Evolutionary conservation across 2,329 filamentous ascomycete genomes (phyloP), one percentile per base, ranked within the genome.

Genomic region (Sphaceloma murrayae): DNA sequence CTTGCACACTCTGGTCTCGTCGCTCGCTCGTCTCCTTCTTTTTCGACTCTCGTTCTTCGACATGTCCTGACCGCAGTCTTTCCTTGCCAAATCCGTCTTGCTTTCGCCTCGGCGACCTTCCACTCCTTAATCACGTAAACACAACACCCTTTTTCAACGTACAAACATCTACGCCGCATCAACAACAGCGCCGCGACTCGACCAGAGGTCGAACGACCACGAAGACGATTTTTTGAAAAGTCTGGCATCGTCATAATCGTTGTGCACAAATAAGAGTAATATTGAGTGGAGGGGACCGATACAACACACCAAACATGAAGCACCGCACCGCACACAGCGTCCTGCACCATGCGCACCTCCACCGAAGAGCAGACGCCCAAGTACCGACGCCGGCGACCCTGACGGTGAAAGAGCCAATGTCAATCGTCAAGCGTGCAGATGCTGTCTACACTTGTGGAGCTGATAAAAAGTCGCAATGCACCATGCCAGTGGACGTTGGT

Each of bases 401-500:
- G 40, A 43, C 40, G n/a, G 24, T 34, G 19, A 27, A 45, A 13
- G 30, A 45, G 22, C 42, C 42, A n/a, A 30, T 32, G 6, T 34
- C 42, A 21, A 22, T 45, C 11, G 31, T 34, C 30, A 34, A 19
- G 31, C 42, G 42, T 17, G 30, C 42, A 7, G 29, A 34, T 13
- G 13, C 36, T 7, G 22, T n/a, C 8, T 16, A 45, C 7, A 47
- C 45, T 17, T 47, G 45, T 30, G 38, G 31, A 6, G 22, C 40
- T 7, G 38, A 45, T 21, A 39, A 46, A 19, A 33, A 24, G 10
- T 46, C 49, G 17, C 30, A 45, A 17, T 82, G 78, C 56, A 74
- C 82, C 53, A 82, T 79, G 57, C 71, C 77, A 0, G 65, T 69
- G 24, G 70, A 69, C 46, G 62, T 59, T n/a, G 47, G 65, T 40